Evolutionary conservation across 2,329 filamentous ascomycete genomes (phyloP), one percentile per base, ranked within the genome.

Genomic region (Arthrobotrys entomopaga): DNA sequence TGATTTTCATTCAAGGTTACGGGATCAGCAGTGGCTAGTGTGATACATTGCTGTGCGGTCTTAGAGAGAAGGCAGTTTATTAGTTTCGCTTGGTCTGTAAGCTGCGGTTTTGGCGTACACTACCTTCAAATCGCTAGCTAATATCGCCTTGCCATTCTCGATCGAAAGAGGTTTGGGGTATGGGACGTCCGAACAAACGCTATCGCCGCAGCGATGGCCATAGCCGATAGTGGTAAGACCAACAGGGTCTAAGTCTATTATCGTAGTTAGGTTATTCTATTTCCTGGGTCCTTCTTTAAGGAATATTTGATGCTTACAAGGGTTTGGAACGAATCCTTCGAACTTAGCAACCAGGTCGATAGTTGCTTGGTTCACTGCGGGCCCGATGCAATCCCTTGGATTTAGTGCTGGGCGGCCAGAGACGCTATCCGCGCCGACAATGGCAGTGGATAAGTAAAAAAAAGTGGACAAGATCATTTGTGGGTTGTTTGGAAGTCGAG

Each of bases 311-410:
- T 19, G 5, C 58, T 50, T 52, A 52, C 48, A 61, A 40, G 22
- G 13, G 20, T 49, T 29, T 8, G 40, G 40, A 15, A n/a, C 16
- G 13, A 38, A 61, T 8, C 58, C 58, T 34, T 61, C 58, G 19
- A 61, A 61, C 26, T 52, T 42, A 6, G 42, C 58, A 15, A 61
- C 29, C 6, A 61, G 48, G n/a, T 61, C 34, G 38, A 57, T 57
- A 1, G 34, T 57, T 16, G 54, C 54, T 43, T 43, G 54, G 11
- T 57, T 57, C 3, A 57, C 54, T 2, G 54, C 5, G n/a, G 54
- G 54, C 15, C n/a, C 54, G n/a, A 26, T 57, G 38, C 54, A 57
- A 13, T 3, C 54, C 7, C 54, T 16, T n/a, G 19, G 6, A 22
- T 6, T 24, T 22, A 57, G 54, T 15, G 38, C n/a, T 6, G 54